These are phyloP conservation scores for Closterium sp. DNA, from an alignment of 139 green algal genomes.

Conservation along the genomic window DNA sequence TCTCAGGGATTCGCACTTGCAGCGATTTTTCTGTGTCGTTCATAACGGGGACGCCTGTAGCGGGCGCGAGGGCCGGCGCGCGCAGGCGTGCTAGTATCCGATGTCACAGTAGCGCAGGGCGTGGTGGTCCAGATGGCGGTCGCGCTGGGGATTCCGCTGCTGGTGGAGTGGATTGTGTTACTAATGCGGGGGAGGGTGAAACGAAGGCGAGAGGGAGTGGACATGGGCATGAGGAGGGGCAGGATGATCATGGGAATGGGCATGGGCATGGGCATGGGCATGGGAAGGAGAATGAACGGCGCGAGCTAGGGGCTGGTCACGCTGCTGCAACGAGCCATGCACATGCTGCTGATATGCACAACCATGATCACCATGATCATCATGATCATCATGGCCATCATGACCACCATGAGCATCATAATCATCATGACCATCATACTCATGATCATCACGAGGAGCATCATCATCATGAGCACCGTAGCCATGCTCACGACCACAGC, in stretches of 20 bases:
- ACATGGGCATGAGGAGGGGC: background rate
- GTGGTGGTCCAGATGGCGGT: background rate
- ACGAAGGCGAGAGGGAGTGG: background rate
- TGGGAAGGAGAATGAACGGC: too few relatives aligned
- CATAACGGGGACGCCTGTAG: background rate
- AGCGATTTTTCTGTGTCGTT: background rate
- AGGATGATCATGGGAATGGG: background rate
- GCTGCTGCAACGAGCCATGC: too few relatives aligned
- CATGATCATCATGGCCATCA: background rate
- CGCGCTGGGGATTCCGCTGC: background rate
- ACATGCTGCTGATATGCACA: too few relatives aligned
- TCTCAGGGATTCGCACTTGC: too few relatives aligned
- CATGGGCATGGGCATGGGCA: slow-evolving; percentile 7
- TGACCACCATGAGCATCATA: background rate
- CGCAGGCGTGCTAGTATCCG: background rate
- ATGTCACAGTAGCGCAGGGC: background rate
- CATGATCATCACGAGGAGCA: slow-evolving; percentile 31
- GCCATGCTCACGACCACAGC: background rate
- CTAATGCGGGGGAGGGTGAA: background rate
- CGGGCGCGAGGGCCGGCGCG: background rate
- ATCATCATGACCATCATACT: slow-evolving; percentile 11
- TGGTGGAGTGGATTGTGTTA: background rate
- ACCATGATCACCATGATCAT: too few relatives aligned
- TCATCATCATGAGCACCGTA: background rate
- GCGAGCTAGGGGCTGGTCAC: too few relatives aligned